Evolutionary conservation across 2,329 filamentous ascomycete genomes (phyloP), one percentile per base, ranked within the genome.

Genomic region (Coniochaeta ligniaria): DNA sequence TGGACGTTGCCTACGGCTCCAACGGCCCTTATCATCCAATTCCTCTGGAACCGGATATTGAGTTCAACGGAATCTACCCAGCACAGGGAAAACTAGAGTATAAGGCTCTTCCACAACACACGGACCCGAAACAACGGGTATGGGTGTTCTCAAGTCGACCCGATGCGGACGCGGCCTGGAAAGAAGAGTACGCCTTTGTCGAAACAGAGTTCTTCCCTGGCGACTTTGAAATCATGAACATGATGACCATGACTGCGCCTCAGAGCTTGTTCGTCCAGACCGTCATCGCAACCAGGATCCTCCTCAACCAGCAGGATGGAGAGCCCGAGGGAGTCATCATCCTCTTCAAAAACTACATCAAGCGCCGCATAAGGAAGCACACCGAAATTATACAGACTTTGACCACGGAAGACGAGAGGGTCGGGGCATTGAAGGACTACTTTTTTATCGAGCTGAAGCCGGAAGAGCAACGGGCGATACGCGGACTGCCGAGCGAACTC

Each of bases 1-100:
- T 83, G 31, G 86, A 89, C 67, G 82, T 88, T 16, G 85, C 82
- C 28, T 88, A 86, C 66, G 86, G 85, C 22, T 78, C 77, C 59
- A 78, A 82, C 63, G 69, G 67, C 9, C 62, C 74, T 5, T 63
- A 67, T 28, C 54, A 62, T 1, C 76, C 76, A 4, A 58, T 78
- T 1, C 72, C 67, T 0, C 66, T 78, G 6, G 59, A 68, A 1
- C 24, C 66, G 52, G 65, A 63, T 17, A 22, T 62, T 59, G 64
- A 68, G 22, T 66, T 70, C 45, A 61, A 65, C 11, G 77, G 79
- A 38, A 73, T 85, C 7, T 73, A 74, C 0, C 76, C 78, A 2
- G 72, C 74, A 6, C 71, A 78, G 52, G 77, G 81, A 60, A 77
- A 77, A 8, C 71, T 87, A 33, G 67, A 73, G 55, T 68, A 73